Base-by-base conservation (phyloP, 805 yeast species). In the Priceomyces melissophilus region DNA sequence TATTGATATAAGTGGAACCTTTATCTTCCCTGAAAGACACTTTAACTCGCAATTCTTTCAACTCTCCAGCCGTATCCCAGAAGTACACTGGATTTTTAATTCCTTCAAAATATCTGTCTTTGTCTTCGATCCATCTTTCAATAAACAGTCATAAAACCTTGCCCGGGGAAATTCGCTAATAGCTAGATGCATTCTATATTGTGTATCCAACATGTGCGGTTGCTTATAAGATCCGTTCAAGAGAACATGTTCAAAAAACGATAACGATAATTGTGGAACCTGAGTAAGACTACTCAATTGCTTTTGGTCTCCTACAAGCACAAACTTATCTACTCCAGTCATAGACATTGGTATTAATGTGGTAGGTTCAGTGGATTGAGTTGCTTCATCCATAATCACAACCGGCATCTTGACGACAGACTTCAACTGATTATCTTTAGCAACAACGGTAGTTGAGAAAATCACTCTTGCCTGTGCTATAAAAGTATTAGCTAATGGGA, bases 381-480 rank as follows among this genome's bases (percentile, higher is more conserved):
- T 83, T 3, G 87, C 76, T 61, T 84, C 90, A 64, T 84, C 90
- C 84, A 84, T 80, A 26, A 84, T 82, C 4, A 84, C 84, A 2
- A 81, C 81, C 1, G 87, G 87, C 46, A 75, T 57, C 47, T 70
- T 74, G 30, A 69, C 65, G 8, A 82, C 63, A 10, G 74, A 67
- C 49, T 80, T 81, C 48, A 84, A 61, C 49, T 76, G 79, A 32
- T 78, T 73, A 2, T 85, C 85, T 39, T 87, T 88, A 6, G 87
- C 82, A 30, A 81, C 81, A 30, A 82, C 86, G 2, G 85, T 79
- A 1, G 90, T 84, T 1, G 89, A 79, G 55, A 83, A 79, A 15
- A 84, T 79, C 16, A 84, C 84, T 48, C 79, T 79, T 0, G 86
- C 84, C 55, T 81, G 87, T 0, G 78, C 75, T 14, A 81, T 73